Evolutionary conservation across 805 yeast genomes (phyloP).

Genomic region (Candida multigemmis): DNA sequence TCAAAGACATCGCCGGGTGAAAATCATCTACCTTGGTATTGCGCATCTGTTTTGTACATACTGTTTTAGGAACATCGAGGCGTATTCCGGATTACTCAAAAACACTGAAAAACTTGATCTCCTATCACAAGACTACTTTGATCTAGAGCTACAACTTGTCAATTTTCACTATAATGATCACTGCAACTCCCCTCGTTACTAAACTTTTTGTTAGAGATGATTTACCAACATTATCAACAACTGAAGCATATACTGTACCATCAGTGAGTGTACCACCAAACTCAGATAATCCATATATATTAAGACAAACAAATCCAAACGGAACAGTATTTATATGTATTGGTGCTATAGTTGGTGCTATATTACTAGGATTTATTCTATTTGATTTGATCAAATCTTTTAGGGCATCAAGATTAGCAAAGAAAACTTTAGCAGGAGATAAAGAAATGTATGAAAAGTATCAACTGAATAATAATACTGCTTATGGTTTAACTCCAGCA

Average conservation of each 20-base stretch:
- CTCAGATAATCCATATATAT: conserved; percentile 55
- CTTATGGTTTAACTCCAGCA: conserved; percentile 13
- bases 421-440: conserved; percentile 28
- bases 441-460: conserved; percentile 17
- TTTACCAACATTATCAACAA: conserved; percentile 9
- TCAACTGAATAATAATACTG: conserved; percentile 6
- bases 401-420: conserved; percentile 44
- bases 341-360: conserved; percentile 58
- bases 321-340: conserved; percentile 83
- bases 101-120: no score
- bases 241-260: conserved; percentile 33
- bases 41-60: no score
- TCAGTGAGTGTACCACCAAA: conserved; percentile 50
- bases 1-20: no score
- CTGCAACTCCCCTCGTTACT: conserved; percentile 7
- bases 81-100: no score
- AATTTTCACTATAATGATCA: conserved; percentile 4
- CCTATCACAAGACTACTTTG: no score
- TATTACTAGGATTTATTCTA: conserved; percentile 39
- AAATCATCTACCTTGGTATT: no score
- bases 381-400: conserved; percentile 45
- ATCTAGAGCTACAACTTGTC: no score
- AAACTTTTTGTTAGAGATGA: no score
- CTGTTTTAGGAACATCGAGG: no score
- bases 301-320: conserved; percentile 41